Percentiles rank a stretch among this genome's conserved stretches.
phyloP scores from a whole-genome alignment of 1,284 basidiomycete genomes.

The Xerocomus amazonicus region DNA sequence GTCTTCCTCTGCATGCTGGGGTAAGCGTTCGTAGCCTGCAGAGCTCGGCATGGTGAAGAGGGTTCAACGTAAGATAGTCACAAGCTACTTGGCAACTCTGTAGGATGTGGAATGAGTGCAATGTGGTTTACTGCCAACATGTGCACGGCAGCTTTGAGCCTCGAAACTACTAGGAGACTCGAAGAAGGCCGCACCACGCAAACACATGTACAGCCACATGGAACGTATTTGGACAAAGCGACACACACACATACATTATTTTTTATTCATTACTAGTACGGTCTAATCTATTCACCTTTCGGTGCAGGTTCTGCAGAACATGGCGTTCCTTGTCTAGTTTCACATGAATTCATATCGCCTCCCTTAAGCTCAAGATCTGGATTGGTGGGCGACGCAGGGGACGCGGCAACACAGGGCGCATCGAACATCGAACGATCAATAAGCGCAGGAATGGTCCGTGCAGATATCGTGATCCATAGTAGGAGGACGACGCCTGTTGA shows the following conservation, averaged over 20 bases:
- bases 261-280: neutral
- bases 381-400: neutral
- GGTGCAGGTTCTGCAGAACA: neutral
- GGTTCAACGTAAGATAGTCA: slow-evolving; percentile 4
- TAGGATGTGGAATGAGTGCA: slow-evolving; percentile 10
- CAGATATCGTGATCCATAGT: slow-evolving; percentile 44
- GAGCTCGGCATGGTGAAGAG: slow-evolving; percentile 44
- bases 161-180: slow-evolving; percentile 14
- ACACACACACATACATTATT: neutral
- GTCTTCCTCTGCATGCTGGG: slow-evolving; percentile 58
- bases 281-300: slow-evolving; percentile 2
- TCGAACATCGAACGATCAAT: slow-evolving; percentile 45
- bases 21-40: slow-evolving; percentile 62
- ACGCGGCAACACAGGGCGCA: slow-evolving; percentile 36
- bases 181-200: neutral
- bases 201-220: slow-evolving; percentile 22
- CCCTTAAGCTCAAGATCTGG: slow-evolving; percentile 20
- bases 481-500: slow-evolving; percentile 38
- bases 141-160: neutral
- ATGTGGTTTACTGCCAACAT: slow-evolving; percentile 18
- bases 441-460: slow-evolving; percentile 39
- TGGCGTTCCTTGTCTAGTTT: neutral
- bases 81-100: neutral
- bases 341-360: neutral
- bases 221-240: neutral